Evolutionary conservation across 2,329 filamentous ascomycete species (phyloP).

Genomic region (Didymella sp.): DNA sequence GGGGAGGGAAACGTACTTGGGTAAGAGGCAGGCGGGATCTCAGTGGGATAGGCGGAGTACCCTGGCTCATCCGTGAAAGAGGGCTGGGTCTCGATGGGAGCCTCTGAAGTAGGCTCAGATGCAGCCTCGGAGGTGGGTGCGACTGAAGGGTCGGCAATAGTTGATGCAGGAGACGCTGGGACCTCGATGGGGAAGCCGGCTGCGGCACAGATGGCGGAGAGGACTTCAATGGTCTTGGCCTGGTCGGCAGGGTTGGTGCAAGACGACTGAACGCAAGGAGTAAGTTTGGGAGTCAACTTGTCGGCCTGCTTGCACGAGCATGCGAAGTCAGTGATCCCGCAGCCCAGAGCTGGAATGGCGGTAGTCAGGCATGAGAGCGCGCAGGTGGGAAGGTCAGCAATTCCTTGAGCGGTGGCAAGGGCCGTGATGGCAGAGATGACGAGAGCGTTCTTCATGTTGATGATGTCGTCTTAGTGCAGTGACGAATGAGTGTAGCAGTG

Average conservation of each 20-base stretch:
- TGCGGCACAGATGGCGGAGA: slow-evolving; percentile 37
- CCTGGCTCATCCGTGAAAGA: background rate
- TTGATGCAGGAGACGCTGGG: slow-evolving; percentile 3
- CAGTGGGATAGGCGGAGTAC: slow-evolving; percentile 9
- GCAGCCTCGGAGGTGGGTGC: background rate
- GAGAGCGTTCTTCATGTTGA: slow-evolving; percentile 37
- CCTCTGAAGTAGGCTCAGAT: slow-evolving; percentile 4
- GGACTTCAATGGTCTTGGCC: slow-evolving; percentile 29
- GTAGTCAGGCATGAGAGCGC: slow-evolving; percentile 43
- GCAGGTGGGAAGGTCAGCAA: slow-evolving; percentile 52
- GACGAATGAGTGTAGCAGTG: background rate
- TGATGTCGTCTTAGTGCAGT: background rate
- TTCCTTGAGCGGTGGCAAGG: slow-evolving; percentile 49
- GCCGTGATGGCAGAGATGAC: slow-evolving; percentile 46
- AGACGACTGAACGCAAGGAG: slow-evolving; percentile 53
- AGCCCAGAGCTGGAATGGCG: slow-evolving; percentile 48
- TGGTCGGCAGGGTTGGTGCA: slow-evolving; percentile 50
- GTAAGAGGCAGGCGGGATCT: background rate
- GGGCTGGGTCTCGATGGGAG: slow-evolving; percentile 4
- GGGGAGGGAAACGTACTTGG: background rate
- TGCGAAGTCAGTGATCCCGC: slow-evolving; percentile 52
- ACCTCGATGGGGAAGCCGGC: slow-evolving; percentile 33
- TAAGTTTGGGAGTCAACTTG: slow-evolving; percentile 47
- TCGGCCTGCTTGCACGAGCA: slow-evolving; percentile 56
- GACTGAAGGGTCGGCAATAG: background rate